phyloP scores from a whole-genome alignment of 495 filamentous ascomycete genomes.

The Penicillium robsamsonii region DNA sequence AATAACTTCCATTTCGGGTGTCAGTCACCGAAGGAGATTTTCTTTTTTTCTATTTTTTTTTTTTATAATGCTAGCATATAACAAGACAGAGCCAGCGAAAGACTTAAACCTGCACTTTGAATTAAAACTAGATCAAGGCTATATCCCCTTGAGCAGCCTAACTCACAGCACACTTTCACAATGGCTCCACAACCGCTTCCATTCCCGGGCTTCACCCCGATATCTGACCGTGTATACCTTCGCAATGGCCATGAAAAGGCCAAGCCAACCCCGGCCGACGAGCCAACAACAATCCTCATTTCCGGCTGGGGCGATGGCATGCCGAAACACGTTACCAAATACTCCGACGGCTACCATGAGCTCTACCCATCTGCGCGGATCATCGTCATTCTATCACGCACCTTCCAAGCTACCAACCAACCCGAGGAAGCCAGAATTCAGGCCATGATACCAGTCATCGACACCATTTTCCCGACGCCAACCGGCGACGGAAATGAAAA shows the following conservation, averaged over 20 bases:
- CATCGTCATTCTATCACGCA: slow-evolving; percentile 49
- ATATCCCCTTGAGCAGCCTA: not conserved
- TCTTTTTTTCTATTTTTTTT: not conserved
- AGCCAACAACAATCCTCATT: slow-evolving; percentile 35
- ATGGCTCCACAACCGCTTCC: slow-evolving; percentile 27
- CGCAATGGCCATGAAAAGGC: slow-evolving; percentile 25
- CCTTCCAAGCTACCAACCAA: slow-evolving; percentile 42
- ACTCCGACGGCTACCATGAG: slow-evolving; percentile 50
- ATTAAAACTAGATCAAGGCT: not conserved
- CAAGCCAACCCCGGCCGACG: slow-evolving; percentile 16
- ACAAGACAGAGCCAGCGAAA: not conserved
- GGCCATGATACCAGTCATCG: slow-evolving; percentile 50
- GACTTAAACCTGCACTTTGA: not conserved
- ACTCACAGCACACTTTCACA: slow-evolving; percentile 1
- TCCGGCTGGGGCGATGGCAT: slow-evolving; percentile 57
- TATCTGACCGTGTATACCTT: slow-evolving; percentile 29
- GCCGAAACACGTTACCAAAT: slow-evolving; percentile 54
- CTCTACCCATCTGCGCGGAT: slow-evolving; percentile 47
- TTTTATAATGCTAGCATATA: not conserved
- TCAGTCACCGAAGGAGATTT: not conserved
- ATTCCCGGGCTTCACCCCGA: slow-evolving; percentile 30
- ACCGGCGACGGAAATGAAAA: slow-evolving; percentile 19
- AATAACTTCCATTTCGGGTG: slow-evolving; percentile 1
- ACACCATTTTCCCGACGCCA: slow-evolving; percentile 40
- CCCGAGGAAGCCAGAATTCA: slow-evolving; percentile 40